Evolutionary conservation across 2,329 filamentous ascomycete species (phyloP), one percentile per base, ranked within the genome.

Genomic region (Penicillium palitans): DNA sequence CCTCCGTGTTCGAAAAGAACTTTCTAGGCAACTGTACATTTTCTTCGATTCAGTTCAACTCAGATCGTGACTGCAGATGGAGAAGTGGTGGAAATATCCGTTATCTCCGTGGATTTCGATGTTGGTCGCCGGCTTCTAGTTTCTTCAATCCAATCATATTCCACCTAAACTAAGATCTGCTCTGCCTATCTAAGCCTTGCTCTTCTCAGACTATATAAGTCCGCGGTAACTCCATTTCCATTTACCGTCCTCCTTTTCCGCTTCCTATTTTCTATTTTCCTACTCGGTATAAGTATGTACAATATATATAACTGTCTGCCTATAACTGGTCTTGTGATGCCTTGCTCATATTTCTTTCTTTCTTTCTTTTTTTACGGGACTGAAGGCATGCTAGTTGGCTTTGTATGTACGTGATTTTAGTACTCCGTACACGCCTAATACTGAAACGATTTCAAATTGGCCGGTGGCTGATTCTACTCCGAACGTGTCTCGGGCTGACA

Each of bases 391-490:
- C 17, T 9, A 19, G 15, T 41, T 8, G 9, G 10, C 6, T 33
- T 21, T 17, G 44, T 9, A 31, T 46, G 12, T 15, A 33, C 12
- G 12, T 7, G 6, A 9, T 50, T 33, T 15, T 19, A 3, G n/a
- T 19, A 25, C 35, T 6, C 12, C n/a, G 17, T 40, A 40, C 17
- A 13, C 41, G 13, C 24, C n/a, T 12, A 25, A 25, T 8, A 39
- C 46, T 13, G n/a, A 9, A 29, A 33, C 4, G n/a, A 42, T 52
- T 39, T 7, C 13, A 21, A 49, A 24, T 21, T 50, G 31, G 54
- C 42, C 54, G 40, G 46, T 24, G n/a, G n/a, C 37, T 39, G 54
- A 52, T 52, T 46, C 13, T 57, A 31, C 31, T 57, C 54, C 48
- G 54, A 57, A 35, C 2, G 10, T 50, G 19, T 17, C 27, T 19